A percentile compares a stretch with the other conserved stretches of the same genome.
Conservation (phyloP, 2,329 filamentous ascomycete genomes). For the Trichoderma sp. region DNA sequence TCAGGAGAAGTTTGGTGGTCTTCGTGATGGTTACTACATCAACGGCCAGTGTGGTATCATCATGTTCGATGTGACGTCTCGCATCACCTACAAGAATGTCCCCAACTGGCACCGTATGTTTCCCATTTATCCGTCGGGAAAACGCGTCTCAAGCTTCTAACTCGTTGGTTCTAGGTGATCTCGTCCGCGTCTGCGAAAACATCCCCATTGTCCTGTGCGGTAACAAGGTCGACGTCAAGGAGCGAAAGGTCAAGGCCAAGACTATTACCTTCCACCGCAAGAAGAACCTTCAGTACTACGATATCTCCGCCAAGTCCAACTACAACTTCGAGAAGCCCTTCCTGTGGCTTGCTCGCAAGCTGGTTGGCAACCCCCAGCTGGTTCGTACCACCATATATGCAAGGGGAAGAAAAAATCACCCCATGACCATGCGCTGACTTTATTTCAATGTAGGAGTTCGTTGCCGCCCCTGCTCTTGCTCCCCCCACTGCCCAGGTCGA, state of each 20-base stretch:
- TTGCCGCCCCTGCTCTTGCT: slow-evolving; percentile 90
- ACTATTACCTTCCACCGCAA: slow-evolving; percentile 99
- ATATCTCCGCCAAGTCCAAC: slow-evolving; percentile 99
- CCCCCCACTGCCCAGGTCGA: slow-evolving; percentile 92
- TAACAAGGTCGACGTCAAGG: slow-evolving; percentile 99
- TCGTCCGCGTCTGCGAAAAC: slow-evolving; percentile 99
- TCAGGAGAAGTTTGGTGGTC: slow-evolving; percentile 99
- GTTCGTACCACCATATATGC: slow-evolving; percentile 24
- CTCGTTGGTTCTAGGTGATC: slow-evolving; percentile 66
- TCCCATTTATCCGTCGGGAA: background rate
- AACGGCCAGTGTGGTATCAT: slow-evolving; percentile 99
- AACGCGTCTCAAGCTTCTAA: slow-evolving; percentile 26
- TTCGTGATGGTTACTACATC: slow-evolving; percentile 99
- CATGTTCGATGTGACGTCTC: slow-evolving; percentile 99
- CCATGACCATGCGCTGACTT: slow-evolving; percentile 1
- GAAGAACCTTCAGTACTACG: slow-evolving; percentile 99
- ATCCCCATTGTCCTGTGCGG: slow-evolving; percentile 97
- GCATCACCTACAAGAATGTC: slow-evolving; percentile 99
- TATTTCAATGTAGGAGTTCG: slow-evolving; percentile 72
- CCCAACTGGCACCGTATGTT: slow-evolving; percentile 99
- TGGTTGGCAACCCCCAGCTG: slow-evolving; percentile 79
- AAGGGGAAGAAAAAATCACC: background rate
- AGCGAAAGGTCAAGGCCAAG: slow-evolving; percentile 99
- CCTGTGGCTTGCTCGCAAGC: slow-evolving; percentile 98
- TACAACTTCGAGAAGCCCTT: slow-evolving; percentile 99